Conservation (phyloP, 345 rosid genomes). For the Cardamine resedifolia region DNA sequence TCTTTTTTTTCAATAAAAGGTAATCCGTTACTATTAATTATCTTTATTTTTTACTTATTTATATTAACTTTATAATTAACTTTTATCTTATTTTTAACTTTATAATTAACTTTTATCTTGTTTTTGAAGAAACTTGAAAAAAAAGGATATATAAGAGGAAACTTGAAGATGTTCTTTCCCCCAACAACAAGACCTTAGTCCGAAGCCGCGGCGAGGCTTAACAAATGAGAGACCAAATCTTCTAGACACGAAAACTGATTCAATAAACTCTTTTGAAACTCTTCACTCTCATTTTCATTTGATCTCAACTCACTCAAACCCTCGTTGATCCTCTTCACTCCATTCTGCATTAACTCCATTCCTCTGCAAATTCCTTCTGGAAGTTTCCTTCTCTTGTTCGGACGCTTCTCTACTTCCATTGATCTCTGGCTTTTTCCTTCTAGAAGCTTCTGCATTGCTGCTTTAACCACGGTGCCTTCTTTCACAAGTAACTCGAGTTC, state of each 20-base stretch:
- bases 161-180: slow-evolving; percentile 60
- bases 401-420: slow-evolving; percentile 29
- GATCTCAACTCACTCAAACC: slow-evolving; percentile 66
- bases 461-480: slow-evolving; percentile 60
- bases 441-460: slow-evolving; percentile 37
- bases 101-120: no score
- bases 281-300: slow-evolving; percentile 41
- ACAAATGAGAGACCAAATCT: slow-evolving; percentile 59
- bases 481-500: slow-evolving; percentile 50
- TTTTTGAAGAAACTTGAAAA: no score
- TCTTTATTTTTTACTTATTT: background rate
- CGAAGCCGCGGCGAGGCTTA: slow-evolving; percentile 45
- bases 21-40: background rate
- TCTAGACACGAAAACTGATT: slow-evolving; percentile 64
- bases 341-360: slow-evolving; percentile 67
- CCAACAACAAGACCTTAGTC: slow-evolving; percentile 43
- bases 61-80: background rate
- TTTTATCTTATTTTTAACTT: no score
- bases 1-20: background rate
- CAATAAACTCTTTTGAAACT: slow-evolving; percentile 57
- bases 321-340: slow-evolving; percentile 62
- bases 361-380: slow-evolving; percentile 77
- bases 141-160: no score
- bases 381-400: slow-evolving; percentile 77
- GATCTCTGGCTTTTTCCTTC: slow-evolving; percentile 36